Percentiles rank a stretch among this genome's conserved stretches.
These are phyloP conservation scores for Talaromyces sp. DNA, from an alignment of 2,329 filamentous ascomycete species.

Conservation along the genomic window DNA sequence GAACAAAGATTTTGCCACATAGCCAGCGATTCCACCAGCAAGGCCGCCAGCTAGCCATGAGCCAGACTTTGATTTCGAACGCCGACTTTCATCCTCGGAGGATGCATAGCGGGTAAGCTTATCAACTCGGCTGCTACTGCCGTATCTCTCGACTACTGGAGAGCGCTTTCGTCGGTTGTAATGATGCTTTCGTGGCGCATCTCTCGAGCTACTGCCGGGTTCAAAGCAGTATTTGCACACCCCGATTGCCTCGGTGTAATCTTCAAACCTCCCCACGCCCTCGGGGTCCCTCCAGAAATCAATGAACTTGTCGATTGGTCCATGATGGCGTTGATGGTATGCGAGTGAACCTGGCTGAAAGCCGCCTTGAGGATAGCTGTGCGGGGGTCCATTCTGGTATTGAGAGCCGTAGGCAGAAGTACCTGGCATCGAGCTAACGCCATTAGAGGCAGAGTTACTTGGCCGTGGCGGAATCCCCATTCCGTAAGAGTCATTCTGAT, in stretches of 20 bases:
- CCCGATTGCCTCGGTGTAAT: constrained; percentile 62
- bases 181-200: constrained; percentile 58
- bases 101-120: constrained; percentile 56
- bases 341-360: constrained; percentile 36
- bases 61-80: constrained; percentile 39
- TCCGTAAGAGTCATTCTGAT: constrained; percentile 4
- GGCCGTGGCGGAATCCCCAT: constrained; percentile 2
- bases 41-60: constrained; percentile 52
- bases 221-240: constrained; percentile 63
- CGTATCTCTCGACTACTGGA: constrained; percentile 42
- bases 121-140: constrained; percentile 45
- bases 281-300: constrained; percentile 61
- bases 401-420: background rate
- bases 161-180: constrained; percentile 39
- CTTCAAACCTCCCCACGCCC: constrained; percentile 61
- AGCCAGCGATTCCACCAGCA: constrained; percentile 50
- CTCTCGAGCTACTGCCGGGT: constrained; percentile 48
- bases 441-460: constrained; percentile 4
- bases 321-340: constrained; percentile 49
- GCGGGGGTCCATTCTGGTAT: background rate
- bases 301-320: constrained; percentile 51
- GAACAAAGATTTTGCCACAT: constrained; percentile 51
- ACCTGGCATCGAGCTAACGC: constrained; percentile 2
- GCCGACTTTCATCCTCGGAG: constrained; percentile 46
- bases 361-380: constrained; percentile 15